phyloP scores from a whole-genome alignment of 495 filamentous ascomycete species.

The Chaetomium cochliodes region DNA sequence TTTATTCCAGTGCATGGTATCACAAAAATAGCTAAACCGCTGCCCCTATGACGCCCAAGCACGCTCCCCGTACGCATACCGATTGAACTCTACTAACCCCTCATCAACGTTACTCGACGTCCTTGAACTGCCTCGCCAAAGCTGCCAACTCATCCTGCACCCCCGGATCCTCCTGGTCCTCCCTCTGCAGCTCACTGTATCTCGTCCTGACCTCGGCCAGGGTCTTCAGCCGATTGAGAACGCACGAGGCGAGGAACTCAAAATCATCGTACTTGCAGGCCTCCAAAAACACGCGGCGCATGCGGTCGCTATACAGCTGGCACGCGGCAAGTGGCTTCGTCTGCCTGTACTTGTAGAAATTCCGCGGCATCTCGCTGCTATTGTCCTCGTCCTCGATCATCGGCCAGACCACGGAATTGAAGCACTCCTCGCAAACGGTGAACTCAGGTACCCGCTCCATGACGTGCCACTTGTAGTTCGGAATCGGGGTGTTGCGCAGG shows the following conservation, averaged over 20 bases:
- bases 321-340: conserved; percentile 56
- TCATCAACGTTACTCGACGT: conserved; percentile 23
- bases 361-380: conserved; percentile 50
- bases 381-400: conserved; percentile 47
- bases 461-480: conserved; percentile 39
- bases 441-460: conserved; percentile 43
- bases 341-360: conserved; percentile 55
- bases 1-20: conserved; percentile 9
- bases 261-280: conserved; percentile 61
- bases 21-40: neutral
- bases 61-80: neutral
- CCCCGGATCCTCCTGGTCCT: conserved; percentile 47
- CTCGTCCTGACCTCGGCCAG: conserved; percentile 35
- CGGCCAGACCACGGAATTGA: conserved; percentile 66
- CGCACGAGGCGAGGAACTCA: conserved; percentile 49
- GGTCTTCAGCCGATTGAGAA: conserved; percentile 46
- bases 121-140: conserved; percentile 24
- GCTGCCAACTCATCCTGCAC: conserved; percentile 44
- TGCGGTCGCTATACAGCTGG: conserved; percentile 72
- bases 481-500: conserved; percentile 30
- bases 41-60: neutral
- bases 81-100: neutral
- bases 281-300: conserved; percentile 62
- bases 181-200: conserved; percentile 37
- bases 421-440: conserved; percentile 56